These are phyloP conservation scores for Sarcomyxa edulis DNA, from an alignment of 768 basidiomycete genomes.

Conservation along the genomic window DNA sequence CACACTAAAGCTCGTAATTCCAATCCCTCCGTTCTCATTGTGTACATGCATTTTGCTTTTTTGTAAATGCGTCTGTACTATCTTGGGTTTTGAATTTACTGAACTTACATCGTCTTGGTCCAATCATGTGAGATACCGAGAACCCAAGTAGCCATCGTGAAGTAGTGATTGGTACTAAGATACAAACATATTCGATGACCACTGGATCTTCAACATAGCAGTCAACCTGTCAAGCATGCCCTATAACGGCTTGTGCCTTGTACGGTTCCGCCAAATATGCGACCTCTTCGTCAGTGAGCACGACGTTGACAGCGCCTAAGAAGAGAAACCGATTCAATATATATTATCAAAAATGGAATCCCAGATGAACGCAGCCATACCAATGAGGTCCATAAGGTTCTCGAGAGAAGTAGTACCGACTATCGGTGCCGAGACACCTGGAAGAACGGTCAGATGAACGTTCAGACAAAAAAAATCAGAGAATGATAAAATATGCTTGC, in stretches of 20 bases:
- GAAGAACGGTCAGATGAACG: not conserved
- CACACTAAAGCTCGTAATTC: no score
- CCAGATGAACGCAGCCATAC: slow-evolving; percentile 15
- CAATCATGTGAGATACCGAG: no score
- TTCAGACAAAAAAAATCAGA: no score
- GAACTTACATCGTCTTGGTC: no score
- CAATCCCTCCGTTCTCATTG: no score
- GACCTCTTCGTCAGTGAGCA: slow-evolving; percentile 45
- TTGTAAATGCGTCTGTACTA: no score
- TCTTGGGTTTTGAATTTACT: no score
- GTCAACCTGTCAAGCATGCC: slow-evolving; percentile 39
- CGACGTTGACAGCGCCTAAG: slow-evolving; percentile 38
- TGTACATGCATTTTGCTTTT: no score
- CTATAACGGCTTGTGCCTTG: slow-evolving; percentile 35
- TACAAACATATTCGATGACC: no score
- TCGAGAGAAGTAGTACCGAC: slow-evolving; percentile 40
- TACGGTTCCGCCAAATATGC: slow-evolving; percentile 51
- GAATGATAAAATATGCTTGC: slow-evolving; percentile 7
- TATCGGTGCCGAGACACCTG: slow-evolving; percentile 42
- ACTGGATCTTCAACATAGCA: no score
- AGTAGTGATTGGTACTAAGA: no score
- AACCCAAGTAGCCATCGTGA: no score
- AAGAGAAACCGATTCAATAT: not conserved
- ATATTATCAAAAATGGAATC: not conserved
- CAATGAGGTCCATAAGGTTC: slow-evolving; percentile 42